phyloP scores from a whole-genome alignment of 192 early-diverging fungal genomes.

The Coemansia erecta region DNA sequence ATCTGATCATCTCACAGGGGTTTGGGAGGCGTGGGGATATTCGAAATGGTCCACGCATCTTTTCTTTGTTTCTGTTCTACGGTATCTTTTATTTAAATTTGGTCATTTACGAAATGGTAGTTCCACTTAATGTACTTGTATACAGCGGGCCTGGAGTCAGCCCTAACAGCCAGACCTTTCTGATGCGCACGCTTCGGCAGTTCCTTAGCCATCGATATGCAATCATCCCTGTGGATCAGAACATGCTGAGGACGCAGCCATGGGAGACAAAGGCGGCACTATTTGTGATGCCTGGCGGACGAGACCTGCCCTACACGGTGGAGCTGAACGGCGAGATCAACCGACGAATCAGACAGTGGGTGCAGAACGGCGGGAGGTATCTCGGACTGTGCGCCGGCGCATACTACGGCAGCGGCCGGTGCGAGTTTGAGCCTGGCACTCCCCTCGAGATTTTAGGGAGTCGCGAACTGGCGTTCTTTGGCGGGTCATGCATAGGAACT shows the following conservation, averaged over 20 bases:
- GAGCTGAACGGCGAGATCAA: constrained; percentile 68
- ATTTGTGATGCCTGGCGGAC: constrained; percentile 87
- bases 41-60: background rate
- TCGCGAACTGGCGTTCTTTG: constrained; percentile 71
- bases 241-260: constrained; percentile 68
- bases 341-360: constrained; percentile 62
- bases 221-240: constrained; percentile 78
- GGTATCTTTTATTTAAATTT: background rate
- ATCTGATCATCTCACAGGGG: too few species aligned
- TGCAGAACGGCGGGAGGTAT: constrained; percentile 77
- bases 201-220: constrained; percentile 84
- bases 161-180: constrained; percentile 28
- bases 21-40: too few species aligned
- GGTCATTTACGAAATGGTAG: background rate
- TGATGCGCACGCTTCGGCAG: constrained; percentile 63
- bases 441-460: constrained; percentile 67
- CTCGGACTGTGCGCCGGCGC: constrained; percentile 92
- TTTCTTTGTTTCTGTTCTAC: background rate
- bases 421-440: constrained; percentile 75
- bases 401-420: constrained; percentile 70
- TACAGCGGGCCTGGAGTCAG: constrained; percentile 52
- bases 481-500: constrained; percentile 67
- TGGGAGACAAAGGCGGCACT: constrained; percentile 87
- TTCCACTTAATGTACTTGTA: constrained; percentile 46
- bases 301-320: constrained; percentile 77